Evolutionary conservation across 1,284 basidiomycete species (phyloP), one percentile per base, ranked within the genome.

Genomic region (Thecaphora frezii): DNA sequence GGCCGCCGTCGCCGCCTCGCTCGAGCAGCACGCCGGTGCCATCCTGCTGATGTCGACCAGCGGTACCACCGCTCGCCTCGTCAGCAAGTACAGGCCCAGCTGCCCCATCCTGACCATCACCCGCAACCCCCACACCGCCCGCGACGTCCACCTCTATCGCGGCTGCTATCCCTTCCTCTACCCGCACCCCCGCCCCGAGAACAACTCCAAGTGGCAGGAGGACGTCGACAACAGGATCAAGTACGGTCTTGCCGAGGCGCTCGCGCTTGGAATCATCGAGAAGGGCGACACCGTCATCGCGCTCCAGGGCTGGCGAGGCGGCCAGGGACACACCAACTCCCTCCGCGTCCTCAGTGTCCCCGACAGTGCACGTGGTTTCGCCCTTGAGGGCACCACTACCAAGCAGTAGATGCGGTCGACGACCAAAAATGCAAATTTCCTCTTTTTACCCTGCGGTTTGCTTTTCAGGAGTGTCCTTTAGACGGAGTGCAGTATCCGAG

Each of bases 81-180:
- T 98, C 74, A 93, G 92, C 81, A 98, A 98, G 84, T 99, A 97
- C 83, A 86, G 93, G 66, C 96, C 96, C 38, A 82, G 84, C 59
- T 90, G 92, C 68, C 96, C 96, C 49, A 97, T 98, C 81, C 88
- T 66, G 36, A 69, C 76, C 91, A 92, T 99, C 55, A 98, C 96
- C 54, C 90, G 96, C 73, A 94, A 93, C 81, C 86, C 90, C 80
- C 90, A 94, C 82, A 97, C 94, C 19, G 86, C 94, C 10, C 90
- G 96, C 71, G 94, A 97, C 82, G 89, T 96, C 71, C 94, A 98
- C 83, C 83, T 99, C 69, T 90, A 97, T 84, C 88, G 96, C 69
- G 96, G 93, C 64, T 91, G 90, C 82, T 98, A 98, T 82, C 93
- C 94, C 30, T 92, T 97, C 86, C 90, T 88, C 86, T 99, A 97